These are phyloP conservation scores for Rhododendron griersonianum DNA, from an alignment of 148 eudicot species.

Conservation along the genomic window DNA sequence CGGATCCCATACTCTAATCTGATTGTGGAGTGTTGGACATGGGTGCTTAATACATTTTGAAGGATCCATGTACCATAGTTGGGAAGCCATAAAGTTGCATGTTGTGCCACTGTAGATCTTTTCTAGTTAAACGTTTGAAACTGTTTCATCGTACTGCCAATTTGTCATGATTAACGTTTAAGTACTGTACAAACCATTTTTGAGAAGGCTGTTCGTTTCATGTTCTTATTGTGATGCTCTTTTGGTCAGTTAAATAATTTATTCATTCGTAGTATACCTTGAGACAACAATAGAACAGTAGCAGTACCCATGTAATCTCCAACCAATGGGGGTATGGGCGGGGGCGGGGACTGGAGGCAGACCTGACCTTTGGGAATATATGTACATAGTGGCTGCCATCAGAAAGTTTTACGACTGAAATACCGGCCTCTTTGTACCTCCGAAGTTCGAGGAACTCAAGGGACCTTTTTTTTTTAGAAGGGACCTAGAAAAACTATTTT, in stretches of 20 bases:
- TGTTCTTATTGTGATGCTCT: neutral
- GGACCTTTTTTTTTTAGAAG: neutral
- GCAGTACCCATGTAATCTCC: no score
- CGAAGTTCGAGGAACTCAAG: neutral
- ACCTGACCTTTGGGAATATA: no score
- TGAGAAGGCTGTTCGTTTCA: neutral
- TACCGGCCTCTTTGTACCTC: neutral
- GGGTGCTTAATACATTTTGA: neutral
- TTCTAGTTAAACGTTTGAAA: neutral
- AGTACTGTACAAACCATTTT: neutral
- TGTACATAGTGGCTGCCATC: no score
- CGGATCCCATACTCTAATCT: neutral
- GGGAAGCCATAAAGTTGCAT: neutral
- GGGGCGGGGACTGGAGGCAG: no score
- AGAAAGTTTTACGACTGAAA: neutral
- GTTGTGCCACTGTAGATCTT: neutral
- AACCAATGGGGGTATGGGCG: no score
- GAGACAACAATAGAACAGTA: neutral
- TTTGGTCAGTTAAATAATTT: neutral
- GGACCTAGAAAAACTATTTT: constrained; percentile 1
- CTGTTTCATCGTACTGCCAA: neutral
- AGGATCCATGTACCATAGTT: neutral
- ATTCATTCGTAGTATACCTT: neutral
- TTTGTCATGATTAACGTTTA: neutral
- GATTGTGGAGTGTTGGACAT: neutral